Percentiles rank a stretch among this genome's conserved stretches.
Conservation (phyloP, 495 filamentous ascomycete species). For the Hypoxylon intermedium region DNA sequence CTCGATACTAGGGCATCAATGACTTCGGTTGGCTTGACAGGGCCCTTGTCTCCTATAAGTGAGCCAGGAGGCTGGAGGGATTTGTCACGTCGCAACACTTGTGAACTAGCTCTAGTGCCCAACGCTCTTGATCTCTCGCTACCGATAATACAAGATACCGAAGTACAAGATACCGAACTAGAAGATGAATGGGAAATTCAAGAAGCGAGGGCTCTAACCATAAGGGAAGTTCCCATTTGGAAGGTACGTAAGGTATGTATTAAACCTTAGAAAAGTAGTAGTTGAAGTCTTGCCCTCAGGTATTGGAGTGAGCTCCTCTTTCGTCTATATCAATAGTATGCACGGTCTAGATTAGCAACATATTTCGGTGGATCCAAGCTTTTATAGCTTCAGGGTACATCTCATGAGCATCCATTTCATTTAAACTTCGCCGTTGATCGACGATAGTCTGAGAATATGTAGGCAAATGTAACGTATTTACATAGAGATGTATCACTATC, state of each 20-base stretch:
- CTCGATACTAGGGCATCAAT: slow-evolving; percentile 2
- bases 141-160: too few species aligned
- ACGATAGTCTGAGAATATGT: background rate
- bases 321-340: too few species aligned
- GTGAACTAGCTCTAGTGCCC: too few species aligned
- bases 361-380: too few species aligned
- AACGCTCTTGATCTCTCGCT: background rate
- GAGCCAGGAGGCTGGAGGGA: slow-evolving; percentile 27
- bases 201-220: slow-evolving; percentile 15
- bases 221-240: slow-evolving; percentile 11
- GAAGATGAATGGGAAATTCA: slow-evolving; percentile 12
- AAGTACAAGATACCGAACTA: too few species aligned
- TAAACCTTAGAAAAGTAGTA: background rate
- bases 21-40: background rate
- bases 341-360: too few species aligned
- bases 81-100: too few species aligned
- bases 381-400: too few species aligned
- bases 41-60: slow-evolving; percentile 3
- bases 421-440: too few species aligned
- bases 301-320: too few species aligned
- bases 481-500: background rate
- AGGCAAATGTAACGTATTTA: slow-evolving; percentile 2
- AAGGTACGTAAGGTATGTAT: slow-evolving; percentile 2
- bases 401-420: too few species aligned
- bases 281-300: background rate